These are phyloP conservation scores for Trichoderma citrinoviride DNA, from an alignment of 2,329 filamentous ascomycete species.

Conservation along the genomic window DNA sequence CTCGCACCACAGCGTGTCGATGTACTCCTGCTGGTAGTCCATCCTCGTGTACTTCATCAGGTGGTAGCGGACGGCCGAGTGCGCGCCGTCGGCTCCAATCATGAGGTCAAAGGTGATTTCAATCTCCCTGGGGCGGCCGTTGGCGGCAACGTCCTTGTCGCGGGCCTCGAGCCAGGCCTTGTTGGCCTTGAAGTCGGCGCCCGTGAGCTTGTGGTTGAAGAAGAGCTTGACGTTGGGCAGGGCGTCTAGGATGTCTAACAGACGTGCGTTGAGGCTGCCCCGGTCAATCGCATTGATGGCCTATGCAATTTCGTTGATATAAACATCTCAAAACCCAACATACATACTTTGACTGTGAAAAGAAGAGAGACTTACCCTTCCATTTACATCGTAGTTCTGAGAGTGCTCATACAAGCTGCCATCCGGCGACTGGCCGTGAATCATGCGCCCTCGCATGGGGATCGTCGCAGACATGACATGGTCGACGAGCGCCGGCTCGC, in stretches of 20 bases:
- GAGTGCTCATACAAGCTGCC: slow-evolving; percentile 73
- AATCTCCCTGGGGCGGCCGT: slow-evolving; percentile 63
- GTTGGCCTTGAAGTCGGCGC: slow-evolving; percentile 75
- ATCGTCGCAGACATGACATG: slow-evolving; percentile 75
- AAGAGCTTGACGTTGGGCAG: slow-evolving; percentile 88
- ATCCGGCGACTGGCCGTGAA: slow-evolving; percentile 67
- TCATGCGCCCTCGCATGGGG: slow-evolving; percentile 95
- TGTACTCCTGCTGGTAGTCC: slow-evolving; percentile 91
- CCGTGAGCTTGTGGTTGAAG: slow-evolving; percentile 91
- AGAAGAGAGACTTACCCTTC: slow-evolving; percentile 58
- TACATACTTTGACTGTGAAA: too few relatives aligned
- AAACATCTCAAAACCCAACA: too few relatives aligned
- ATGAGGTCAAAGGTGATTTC: slow-evolving; percentile 88
- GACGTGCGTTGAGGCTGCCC: slow-evolving; percentile 73
- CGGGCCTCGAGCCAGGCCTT: slow-evolving; percentile 83
- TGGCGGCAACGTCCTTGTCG: slow-evolving; percentile 34
- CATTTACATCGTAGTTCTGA: slow-evolving; percentile 89
- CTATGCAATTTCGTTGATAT: slow-evolving; percentile 42
- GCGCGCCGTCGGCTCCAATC: slow-evolving; percentile 91
- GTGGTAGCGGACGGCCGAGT: slow-evolving; percentile 86
- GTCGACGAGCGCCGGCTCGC: slow-evolving; percentile 65
- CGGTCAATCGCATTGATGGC: slow-evolving; percentile 84
- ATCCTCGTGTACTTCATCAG: slow-evolving; percentile 93
- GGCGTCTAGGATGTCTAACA: slow-evolving; percentile 78
- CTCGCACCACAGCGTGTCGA: slow-evolving; percentile 96